Evolutionary conservation across 495 filamentous ascomycete species (phyloP).

Genomic region (Venustampulla echinocandica): DNA sequence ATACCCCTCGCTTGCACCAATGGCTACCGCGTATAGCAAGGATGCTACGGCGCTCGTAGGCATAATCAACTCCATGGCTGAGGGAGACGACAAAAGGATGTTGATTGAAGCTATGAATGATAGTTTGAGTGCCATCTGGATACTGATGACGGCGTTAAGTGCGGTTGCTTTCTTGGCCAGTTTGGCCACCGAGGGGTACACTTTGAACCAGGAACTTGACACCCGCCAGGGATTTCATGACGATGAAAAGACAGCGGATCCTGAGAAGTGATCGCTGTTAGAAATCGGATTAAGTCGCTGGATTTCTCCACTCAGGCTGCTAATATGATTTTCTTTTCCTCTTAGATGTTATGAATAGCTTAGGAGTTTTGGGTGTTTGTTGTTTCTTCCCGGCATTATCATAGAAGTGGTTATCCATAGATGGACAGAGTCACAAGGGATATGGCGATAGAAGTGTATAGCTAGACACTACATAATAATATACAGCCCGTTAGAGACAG

Average conservation of each 20-base stretch:
- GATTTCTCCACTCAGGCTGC: no score
- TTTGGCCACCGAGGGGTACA: constrained; percentile 15
- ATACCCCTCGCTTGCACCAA: constrained; percentile 33
- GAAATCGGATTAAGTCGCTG: no score
- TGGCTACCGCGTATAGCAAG: constrained; percentile 40
- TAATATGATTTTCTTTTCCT: no score
- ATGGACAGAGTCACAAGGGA: no score
- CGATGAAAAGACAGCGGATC: constrained; percentile 1
- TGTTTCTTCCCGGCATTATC: no score
- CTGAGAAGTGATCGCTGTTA: no score
- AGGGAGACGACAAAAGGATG: constrained; percentile 30
- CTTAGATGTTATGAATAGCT: no score
- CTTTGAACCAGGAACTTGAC: constrained; percentile 16
- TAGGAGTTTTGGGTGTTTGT: no score
- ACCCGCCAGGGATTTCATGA: constrained; percentile 12
- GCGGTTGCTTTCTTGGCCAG: constrained; percentile 16
- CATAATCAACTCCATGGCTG: constrained; percentile 47
- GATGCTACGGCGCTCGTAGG: constrained; percentile 53
- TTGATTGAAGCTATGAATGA: constrained; percentile 48
- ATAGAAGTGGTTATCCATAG: no score
- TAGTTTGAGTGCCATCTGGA: constrained; percentile 49
- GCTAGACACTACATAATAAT: no score
- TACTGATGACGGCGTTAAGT: constrained; percentile 32
- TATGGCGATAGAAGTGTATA: no score
- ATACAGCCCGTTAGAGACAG: no score